A percentile compares a stretch with the other conserved stretches of the same genome.
Evolutionary conservation across 345 rosid genomes (phyloP).

Genomic region (Brassica rapa): DNA sequence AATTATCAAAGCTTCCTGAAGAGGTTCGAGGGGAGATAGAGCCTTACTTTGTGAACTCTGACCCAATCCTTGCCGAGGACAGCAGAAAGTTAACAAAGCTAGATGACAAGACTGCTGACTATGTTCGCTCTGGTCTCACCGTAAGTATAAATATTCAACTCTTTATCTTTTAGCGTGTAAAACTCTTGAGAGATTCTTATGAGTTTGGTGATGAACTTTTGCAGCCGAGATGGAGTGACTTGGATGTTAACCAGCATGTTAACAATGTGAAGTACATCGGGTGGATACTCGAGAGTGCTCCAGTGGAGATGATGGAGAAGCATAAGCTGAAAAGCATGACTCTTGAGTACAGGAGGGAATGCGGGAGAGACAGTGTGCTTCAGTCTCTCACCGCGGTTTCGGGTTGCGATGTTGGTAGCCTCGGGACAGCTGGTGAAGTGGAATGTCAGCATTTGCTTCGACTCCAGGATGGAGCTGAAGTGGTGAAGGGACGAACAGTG

Average conservation of each 20-base stretch:
- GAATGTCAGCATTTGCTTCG: constrained; percentile 96
- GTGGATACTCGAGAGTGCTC: constrained; percentile 99
- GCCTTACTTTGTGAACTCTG: constrained; percentile 68
- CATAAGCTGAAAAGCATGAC: constrained; percentile 79
- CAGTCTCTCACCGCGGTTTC: constrained; percentile 84
- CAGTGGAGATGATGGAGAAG: constrained; percentile 74
- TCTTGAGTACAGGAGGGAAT: constrained; percentile 93
- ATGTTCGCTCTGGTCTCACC: constrained; percentile 76
- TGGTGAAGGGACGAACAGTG: constrained; percentile 82
- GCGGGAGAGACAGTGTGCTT: constrained; percentile 87
- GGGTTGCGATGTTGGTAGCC: constrained; percentile 43
- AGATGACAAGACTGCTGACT: constrained; percentile 69
- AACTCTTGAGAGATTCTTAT: constrained; percentile 13
- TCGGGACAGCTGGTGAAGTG: constrained; percentile 47
- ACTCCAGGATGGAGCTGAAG: constrained; percentile 82
- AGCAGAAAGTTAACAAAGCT: constrained; percentile 84
- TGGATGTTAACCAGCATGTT: constrained; percentile 98
- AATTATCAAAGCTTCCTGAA: constrained; percentile 86
- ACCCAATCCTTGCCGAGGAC: constrained; percentile 81
- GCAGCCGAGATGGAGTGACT: constrained; percentile 96
- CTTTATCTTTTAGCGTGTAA: neutral
- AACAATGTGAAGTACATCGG: constrained; percentile 97
- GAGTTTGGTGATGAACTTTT: neutral
- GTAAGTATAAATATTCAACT: constrained; percentile 46
- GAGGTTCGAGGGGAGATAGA: constrained; percentile 88